phyloP scores from a whole-genome alignment of 2,329 filamentous ascomycete genomes.

The Diaporthe amygdali region DNA sequence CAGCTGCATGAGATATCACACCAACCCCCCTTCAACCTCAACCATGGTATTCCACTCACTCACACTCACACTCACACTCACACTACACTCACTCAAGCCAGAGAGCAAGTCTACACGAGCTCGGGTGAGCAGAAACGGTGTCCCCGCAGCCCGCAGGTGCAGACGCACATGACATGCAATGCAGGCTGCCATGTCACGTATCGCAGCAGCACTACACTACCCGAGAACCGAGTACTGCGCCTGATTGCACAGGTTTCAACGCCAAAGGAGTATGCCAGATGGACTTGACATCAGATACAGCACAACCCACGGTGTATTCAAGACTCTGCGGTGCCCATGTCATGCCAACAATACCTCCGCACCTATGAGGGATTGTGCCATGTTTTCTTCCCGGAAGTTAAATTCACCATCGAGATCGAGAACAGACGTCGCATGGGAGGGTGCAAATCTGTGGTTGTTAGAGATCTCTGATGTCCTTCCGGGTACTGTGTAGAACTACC shows the following conservation, averaged over 20 bases:
- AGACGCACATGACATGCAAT: background rate
- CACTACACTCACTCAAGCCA: background rate
- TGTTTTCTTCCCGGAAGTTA: background rate
- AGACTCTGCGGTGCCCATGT: background rate
- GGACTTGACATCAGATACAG: background rate
- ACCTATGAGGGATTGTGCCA: background rate
- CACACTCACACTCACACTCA: background rate
- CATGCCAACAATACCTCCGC: background rate
- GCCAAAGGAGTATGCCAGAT: background rate
- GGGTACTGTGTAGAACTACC: background rate
- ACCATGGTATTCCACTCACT: background rate
- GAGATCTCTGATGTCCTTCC: background rate
- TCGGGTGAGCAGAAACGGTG: background rate
- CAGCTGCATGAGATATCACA: conserved; percentile 9
- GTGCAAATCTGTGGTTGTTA: background rate
- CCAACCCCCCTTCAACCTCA: background rate
- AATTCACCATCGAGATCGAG: conserved; percentile 11
- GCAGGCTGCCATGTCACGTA: conserved; percentile 16
- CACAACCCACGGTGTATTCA: background rate
- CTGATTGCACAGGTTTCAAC: conserved; percentile 2
- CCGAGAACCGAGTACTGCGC: conserved; percentile 17
- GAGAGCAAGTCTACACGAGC: background rate
- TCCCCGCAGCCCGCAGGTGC: background rate
- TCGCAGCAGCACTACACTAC: background rate
- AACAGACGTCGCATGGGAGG: background rate